Evolutionary conservation across 2,329 filamentous ascomycete genomes (phyloP), one percentile per base, ranked within the genome.

Genomic region (Rachicladosporium sp.): DNA sequence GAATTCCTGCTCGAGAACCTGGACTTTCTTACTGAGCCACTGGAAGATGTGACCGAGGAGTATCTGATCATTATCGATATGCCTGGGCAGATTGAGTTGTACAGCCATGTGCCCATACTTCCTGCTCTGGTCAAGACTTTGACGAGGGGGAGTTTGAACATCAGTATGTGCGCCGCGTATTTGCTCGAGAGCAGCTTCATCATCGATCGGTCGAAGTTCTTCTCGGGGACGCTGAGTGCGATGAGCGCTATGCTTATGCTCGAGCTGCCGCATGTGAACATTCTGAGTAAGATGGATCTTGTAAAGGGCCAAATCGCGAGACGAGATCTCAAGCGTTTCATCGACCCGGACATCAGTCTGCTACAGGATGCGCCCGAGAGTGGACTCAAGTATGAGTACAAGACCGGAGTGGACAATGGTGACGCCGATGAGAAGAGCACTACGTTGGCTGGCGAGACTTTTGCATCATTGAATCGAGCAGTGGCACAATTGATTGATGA

Each of bases 161-260:
- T 96, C 57, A 85, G 82, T 53, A 76, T 96, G 51, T 95, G 89
- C 59, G 91, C 91, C 33, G 78, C 89, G 7, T 98, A 96, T 62
- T 76, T 98, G 27, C 79, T 98, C 47, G 91, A 98, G 62, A 85
- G 86, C 9, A 95, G 88, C 6, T 98, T 96, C 59, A 82, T 96
- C 53, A 77, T 95, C 46, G 91, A 98, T 64, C 80, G 86, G 44
- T 84, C 91, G 55, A 98, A 96, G 66, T 98, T 93, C 71, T 96
- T 98, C 63, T 81, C 91, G 0, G 91, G 91, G 9, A 94, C 91
- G 0, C 69, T 98, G 44, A 91, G 83, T 57, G 91, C 91, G 48
- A 96, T 98, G 91, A 93, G 84, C 55, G 88, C 91, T 48, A 98
- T 98, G 91, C 78, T 98, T 54, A 91, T 96, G 86, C 75, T 98